Conservation (phyloP, 2,329 filamentous ascomycete species). For the Diaporthe batatas region DNA sequence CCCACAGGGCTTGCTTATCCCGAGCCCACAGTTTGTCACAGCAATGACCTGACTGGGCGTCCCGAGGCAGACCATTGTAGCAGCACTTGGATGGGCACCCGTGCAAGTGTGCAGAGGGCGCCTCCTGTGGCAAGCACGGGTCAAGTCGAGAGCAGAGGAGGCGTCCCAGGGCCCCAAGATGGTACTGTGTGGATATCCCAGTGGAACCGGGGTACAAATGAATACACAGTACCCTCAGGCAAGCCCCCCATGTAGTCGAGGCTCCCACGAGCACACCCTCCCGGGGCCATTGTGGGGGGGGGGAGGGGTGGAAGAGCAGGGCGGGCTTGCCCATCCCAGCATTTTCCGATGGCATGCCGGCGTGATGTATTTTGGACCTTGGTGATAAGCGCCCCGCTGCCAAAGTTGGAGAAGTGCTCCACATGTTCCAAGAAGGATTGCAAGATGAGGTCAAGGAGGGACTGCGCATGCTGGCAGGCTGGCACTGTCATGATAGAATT, state of each 20-base stretch:
- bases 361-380: neutral
- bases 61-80: conserved; percentile 22
- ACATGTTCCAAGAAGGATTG: conserved; percentile 37
- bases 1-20: conserved; percentile 8
- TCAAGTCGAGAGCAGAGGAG: conserved; percentile 17
- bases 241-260: conserved; percentile 19
- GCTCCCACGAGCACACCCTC: conserved; percentile 23
- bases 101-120: conserved; percentile 20
- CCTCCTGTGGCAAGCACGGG: conserved; percentile 21
- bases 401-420: conserved; percentile 36
- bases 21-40: conserved; percentile 25
- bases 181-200: conserved; percentile 34
- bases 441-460: conserved; percentile 16
- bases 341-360: conserved; percentile 15
- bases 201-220: conserved; percentile 18
- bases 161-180: conserved; percentile 18
- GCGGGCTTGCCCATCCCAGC: conserved; percentile 21
- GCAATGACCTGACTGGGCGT: conserved; percentile 19
- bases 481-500: conserved; percentile 16
- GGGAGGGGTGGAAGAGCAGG: conserved; percentile 15
- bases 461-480: conserved; percentile 2
- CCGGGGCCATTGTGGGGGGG: neutral
- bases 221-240: conserved; percentile 1
- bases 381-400: conserved; percentile 32
- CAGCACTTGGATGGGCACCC: conserved; percentile 13